These are phyloP conservation scores for Solanum sejunctum DNA, from an alignment of 257 asterid species.

Conservation along the genomic window DNA sequence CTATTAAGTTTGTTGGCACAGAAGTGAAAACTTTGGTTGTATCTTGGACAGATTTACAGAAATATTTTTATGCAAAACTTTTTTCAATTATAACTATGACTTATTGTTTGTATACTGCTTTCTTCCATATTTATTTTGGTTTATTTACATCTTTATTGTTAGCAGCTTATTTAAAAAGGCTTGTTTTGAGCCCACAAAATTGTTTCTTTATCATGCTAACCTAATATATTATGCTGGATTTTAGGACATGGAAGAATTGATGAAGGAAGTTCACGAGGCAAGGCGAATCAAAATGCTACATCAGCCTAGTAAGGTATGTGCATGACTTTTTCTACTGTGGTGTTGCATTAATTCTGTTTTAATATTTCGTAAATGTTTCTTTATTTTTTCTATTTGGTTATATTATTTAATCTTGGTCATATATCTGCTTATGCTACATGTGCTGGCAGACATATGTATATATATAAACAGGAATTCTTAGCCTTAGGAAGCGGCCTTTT, in stretches of 20 bases:
- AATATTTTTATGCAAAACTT: background rate
- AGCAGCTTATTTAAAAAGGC: background rate
- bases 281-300: slow-evolving; percentile 91
- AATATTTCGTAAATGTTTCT: background rate
- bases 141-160: background rate
- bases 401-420: background rate
- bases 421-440: background rate
- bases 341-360: background rate
- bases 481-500: background rate
- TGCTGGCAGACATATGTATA: background rate
- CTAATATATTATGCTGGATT: background rate
- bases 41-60: background rate
- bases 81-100: background rate
- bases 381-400: background rate
- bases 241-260: slow-evolving; percentile 82
- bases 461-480: background rate
- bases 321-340: background rate
- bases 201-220: background rate
- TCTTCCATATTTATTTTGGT: background rate
- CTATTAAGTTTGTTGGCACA: background rate
- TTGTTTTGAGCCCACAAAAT: background rate
- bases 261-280: slow-evolving; percentile 95
- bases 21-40: background rate
- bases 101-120: background rate
- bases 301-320: slow-evolving; percentile 77